These are phyloP conservation scores for Corinectria fuckeliana DNA, from an alignment of 2,329 filamentous ascomycete genomes.

Conservation along the genomic window DNA sequence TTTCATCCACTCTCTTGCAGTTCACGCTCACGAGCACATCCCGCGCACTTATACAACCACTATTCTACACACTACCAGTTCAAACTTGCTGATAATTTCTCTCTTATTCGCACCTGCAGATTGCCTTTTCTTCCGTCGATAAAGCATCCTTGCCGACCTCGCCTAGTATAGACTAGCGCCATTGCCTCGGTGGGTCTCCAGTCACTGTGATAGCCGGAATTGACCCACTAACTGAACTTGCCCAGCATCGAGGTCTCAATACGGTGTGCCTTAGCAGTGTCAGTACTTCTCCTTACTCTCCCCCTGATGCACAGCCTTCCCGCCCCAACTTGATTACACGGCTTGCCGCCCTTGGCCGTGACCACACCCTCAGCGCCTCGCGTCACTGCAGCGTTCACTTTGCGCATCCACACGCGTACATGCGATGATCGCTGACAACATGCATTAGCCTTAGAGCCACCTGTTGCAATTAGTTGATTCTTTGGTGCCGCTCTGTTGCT, in stretches of 20 bases:
- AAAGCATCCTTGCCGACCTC: slow-evolving; percentile 28
- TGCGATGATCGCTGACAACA: slow-evolving; percentile 41
- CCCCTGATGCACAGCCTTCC: slow-evolving; percentile 20
- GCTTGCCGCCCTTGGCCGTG: slow-evolving; percentile 27
- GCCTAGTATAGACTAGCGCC: slow-evolving; percentile 33
- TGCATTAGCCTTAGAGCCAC: slow-evolving; percentile 38
- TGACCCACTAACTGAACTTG: slow-evolving; percentile 27
- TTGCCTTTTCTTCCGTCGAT: slow-evolving; percentile 26
- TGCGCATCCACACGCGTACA: slow-evolving; percentile 29
- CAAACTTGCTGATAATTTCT: slow-evolving; percentile 36
- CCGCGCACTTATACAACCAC: slow-evolving; percentile 1
- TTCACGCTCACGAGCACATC: background rate
- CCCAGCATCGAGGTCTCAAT: slow-evolving; percentile 28
- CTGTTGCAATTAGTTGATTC: slow-evolving; percentile 32
- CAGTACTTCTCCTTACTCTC: slow-evolving; percentile 30
- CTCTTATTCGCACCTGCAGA: slow-evolving; percentile 29
- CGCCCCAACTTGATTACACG: slow-evolving; percentile 30
- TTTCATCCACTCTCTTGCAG: slow-evolving; percentile 1
- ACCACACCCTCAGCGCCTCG: slow-evolving; percentile 25
- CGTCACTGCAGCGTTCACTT: slow-evolving; percentile 25
- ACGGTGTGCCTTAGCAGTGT: slow-evolving; percentile 29
- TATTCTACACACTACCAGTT: slow-evolving; percentile 3
- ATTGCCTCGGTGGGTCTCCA: slow-evolving; percentile 28
- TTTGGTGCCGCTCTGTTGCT: too few relatives aligned
- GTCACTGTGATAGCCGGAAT: slow-evolving; percentile 31